phyloP scores from a whole-genome alignment of 805 yeast species.

The Torulaspora indica region DNA sequence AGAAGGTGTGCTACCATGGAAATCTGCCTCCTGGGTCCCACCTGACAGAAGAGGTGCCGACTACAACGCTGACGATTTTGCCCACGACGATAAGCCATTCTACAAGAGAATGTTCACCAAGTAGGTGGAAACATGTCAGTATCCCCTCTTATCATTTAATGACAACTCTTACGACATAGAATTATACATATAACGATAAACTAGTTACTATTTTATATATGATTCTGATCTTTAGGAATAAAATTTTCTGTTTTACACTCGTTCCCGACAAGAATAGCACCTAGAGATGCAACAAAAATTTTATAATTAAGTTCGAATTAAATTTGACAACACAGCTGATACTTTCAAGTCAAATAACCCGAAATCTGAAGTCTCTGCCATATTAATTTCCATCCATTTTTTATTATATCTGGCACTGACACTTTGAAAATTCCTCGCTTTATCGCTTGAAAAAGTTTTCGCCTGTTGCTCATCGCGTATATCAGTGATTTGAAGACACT shows the following conservation, averaged over 20 bases:
- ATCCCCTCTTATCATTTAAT: conserved; percentile 3
- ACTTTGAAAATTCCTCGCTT: not conserved
- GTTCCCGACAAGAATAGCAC: not conserved
- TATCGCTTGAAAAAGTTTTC: conserved; percentile 5
- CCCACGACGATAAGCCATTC: conserved; percentile 28
- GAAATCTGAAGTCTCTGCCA: too few relatives aligned
- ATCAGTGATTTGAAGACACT: not conserved
- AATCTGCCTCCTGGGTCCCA: conserved; percentile 48
- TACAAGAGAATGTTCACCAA: conserved; percentile 17
- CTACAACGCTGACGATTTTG: conserved; percentile 26
- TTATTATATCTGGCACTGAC: not conserved
- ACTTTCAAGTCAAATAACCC: too few relatives aligned
- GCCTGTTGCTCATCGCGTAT: conserved; percentile 4
- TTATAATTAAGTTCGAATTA: too few relatives aligned
- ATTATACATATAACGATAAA: not conserved
- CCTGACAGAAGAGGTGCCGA: conserved; percentile 35
- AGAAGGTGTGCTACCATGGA: conserved; percentile 40
- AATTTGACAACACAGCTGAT: too few relatives aligned
- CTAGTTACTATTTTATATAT: not conserved
- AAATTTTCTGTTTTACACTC: not conserved
- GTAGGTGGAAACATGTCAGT: not conserved
- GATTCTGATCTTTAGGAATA: not conserved
- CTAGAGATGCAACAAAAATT: too few relatives aligned
- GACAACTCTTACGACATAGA: conserved; percentile 5
- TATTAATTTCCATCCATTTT: too few relatives aligned